A percentile compares a stretch with the other conserved stretches of the same genome.
Evolutionary conservation across 352 stramenopile species (phyloP).

Genomic region (Globisporangium viniferum): DNA sequence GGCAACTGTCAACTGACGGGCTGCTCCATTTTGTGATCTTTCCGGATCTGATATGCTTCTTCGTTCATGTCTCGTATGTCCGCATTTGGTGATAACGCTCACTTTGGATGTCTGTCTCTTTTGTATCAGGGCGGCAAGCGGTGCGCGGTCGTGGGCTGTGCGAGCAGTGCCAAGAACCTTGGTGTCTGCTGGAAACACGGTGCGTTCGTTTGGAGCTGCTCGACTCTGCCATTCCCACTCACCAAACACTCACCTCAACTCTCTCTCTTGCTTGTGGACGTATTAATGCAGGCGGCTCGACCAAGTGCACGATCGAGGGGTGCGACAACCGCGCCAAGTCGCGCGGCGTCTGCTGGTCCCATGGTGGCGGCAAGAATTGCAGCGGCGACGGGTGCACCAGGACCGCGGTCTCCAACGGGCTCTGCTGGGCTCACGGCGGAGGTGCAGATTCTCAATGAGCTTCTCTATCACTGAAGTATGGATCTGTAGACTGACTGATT

Average conservation of each 20-base stretch:
- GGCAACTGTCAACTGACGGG: not conserved
- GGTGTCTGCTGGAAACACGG: conserved; percentile 78
- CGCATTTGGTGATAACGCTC: conserved; percentile 1
- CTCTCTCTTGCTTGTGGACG: conserved; percentile 10
- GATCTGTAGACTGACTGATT: not conserved
- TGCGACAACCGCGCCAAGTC: conserved; percentile 78
- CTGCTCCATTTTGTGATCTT: not conserved
- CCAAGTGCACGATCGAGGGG: conserved; percentile 57
- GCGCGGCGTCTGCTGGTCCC: conserved; percentile 74
- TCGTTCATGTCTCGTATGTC: not conserved
- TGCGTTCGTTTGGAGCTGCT: conserved; percentile 12
- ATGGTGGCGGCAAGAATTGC: conserved; percentile 73
- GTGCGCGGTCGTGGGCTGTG: conserved; percentile 58
- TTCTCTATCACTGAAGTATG: not conserved
- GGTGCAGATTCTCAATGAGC: conserved; percentile 26
- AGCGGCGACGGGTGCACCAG: conserved; percentile 59
- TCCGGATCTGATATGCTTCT: not conserved
- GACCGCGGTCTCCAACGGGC: conserved; percentile 71
- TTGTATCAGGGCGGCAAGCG: conserved; percentile 57
- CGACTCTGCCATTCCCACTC: not conserved
- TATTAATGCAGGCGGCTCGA: conserved; percentile 47
- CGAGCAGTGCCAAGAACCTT: conserved; percentile 74
- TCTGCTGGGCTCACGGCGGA: conserved; percentile 81
- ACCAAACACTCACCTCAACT: not conserved
- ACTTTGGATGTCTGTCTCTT: conserved; percentile 5